Percentiles rank a stretch among this genome's conserved stretches.
Evolutionary conservation across 352 stramenopile genomes (phyloP).

Genomic region (Phytophthora tentaculata): DNA sequence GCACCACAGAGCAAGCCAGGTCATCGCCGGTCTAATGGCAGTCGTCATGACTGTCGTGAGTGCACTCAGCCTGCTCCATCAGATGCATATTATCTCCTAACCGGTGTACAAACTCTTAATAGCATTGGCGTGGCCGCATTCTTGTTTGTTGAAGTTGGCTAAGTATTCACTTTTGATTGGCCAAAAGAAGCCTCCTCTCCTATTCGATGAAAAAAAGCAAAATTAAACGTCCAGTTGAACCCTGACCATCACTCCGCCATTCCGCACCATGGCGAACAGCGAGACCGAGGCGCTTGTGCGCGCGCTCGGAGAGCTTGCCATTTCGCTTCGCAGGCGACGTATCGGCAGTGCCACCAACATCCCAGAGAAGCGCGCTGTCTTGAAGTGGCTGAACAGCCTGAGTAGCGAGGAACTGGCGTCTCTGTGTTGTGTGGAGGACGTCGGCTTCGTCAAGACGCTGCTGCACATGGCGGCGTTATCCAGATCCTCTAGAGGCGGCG

Average conservation of each 20-base stretch:
- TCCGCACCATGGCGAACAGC: conserved; percentile 24
- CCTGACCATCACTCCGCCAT: conserved; percentile 23
- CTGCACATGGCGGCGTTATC: conserved; percentile 63
- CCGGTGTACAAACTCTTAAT: conserved; percentile 9
- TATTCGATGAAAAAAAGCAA: conserved; percentile 21
- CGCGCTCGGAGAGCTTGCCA: conserved; percentile 66
- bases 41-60: conserved; percentile 54
- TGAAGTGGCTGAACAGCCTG: conserved; percentile 60
- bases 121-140: too few relatives aligned
- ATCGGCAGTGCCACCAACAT: conserved; percentile 9
- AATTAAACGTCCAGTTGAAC: conserved; percentile 23
- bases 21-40: conserved; percentile 51
- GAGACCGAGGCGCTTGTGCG: conserved; percentile 45
- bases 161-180: conserved; percentile 18
- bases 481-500: conserved; percentile 6
- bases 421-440: conserved; percentile 68
- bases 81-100: conserved; percentile 41
- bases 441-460: conserved; percentile 80
- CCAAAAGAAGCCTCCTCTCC: background rate
- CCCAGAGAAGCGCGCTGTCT: conserved; percentile 43
- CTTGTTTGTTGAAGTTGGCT: background rate
- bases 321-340: conserved; percentile 41
- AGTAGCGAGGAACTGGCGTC: conserved; percentile 57
- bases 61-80: conserved; percentile 64
- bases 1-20: conserved; percentile 49